These are phyloP conservation scores for Myxozyma mucilagina DNA, from an alignment of 805 yeast genomes.

Conservation along the genomic window DNA sequence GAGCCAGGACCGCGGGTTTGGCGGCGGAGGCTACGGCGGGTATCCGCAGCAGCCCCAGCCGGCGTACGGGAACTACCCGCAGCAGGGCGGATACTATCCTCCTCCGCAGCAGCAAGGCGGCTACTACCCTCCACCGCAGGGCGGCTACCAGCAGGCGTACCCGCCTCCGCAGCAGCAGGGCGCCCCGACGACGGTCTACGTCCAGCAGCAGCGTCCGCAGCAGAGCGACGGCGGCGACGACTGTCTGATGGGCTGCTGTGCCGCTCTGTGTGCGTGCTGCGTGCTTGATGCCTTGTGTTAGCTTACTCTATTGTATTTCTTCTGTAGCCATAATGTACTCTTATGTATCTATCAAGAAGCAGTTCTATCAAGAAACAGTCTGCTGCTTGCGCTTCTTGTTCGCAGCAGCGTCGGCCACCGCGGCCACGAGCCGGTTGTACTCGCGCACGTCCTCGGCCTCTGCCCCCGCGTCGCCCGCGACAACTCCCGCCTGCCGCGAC, in stretches of 20 bases:
- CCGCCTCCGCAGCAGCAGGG: slow-evolving; percentile 5
- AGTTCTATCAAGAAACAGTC: neutral
- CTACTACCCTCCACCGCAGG: slow-evolving; percentile 19
- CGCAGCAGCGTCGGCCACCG: slow-evolving; percentile 20
- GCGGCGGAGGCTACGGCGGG: slow-evolving; percentile 13
- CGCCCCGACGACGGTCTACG: slow-evolving; percentile 11
- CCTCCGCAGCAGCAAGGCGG: slow-evolving; percentile 1
- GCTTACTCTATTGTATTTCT: neutral
- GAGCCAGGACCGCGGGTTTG: slow-evolving; percentile 1
- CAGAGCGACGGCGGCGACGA: slow-evolving; percentile 7
- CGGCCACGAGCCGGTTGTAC: slow-evolving; percentile 24
- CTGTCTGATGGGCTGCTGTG: slow-evolving; percentile 31
- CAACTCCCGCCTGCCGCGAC: slow-evolving; percentile 9
- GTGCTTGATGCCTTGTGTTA: slow-evolving; percentile 30
- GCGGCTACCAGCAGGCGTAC: slow-evolving; percentile 20
- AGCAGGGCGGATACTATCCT: slow-evolving; percentile 16
- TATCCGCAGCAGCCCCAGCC: slow-evolving; percentile 28
- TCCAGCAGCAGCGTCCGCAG: slow-evolving; percentile 22
- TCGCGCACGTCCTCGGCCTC: slow-evolving; percentile 20
- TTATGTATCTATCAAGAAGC: neutral
- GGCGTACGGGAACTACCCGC: slow-evolving; percentile 6
- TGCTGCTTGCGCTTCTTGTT: slow-evolving; percentile 28
- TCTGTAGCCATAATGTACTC: neutral
- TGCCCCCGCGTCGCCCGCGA: slow-evolving; percentile 7
- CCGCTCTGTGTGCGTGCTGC: slow-evolving; percentile 34